Conservation (phyloP, 2,329 filamentous ascomycete genomes). For the Grosmannia penicillata region DNA sequence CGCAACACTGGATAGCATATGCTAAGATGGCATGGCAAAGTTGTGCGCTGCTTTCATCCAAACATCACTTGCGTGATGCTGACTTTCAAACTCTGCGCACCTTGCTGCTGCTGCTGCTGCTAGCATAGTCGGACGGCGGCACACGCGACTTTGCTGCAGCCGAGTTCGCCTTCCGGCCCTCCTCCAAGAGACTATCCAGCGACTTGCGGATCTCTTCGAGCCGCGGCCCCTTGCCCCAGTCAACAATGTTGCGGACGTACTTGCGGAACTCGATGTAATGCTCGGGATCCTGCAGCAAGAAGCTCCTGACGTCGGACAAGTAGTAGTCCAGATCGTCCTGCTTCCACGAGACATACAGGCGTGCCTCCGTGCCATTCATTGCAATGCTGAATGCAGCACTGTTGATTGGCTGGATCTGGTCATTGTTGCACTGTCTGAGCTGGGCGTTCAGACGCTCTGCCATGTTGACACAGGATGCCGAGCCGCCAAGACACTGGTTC, state of each 20-base stretch:
- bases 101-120: no score
- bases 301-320: conserved; percentile 15
- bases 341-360: conserved; percentile 21
- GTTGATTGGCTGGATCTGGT: conserved; percentile 11
- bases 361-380: conserved; percentile 19
- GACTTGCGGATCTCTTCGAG: neutral
- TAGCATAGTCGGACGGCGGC: no score
- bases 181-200: no score
- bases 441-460: conserved; percentile 12
- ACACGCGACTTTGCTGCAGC: no score
- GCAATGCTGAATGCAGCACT: conserved; percentile 18
- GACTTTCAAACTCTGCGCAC: no score
- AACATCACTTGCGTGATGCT: no score
- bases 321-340: conserved; percentile 17
- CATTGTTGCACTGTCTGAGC: no score
- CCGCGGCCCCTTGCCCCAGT: conserved; percentile 15
- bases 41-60: no score
- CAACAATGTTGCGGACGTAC: conserved; percentile 20
- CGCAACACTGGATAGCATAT: no score
- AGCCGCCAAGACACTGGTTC: conserved; percentile 20
- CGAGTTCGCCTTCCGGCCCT: conserved; percentile 3
- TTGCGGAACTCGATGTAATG: conserved; percentile 18
- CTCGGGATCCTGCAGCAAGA: conserved; percentile 15
- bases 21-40: no score
- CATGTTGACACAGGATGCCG: conserved; percentile 18